Evolutionary conservation across 179 eudicot genomes (phyloP), one percentile per base, ranked within the genome.

Genomic region (Dionaea muscipula): DNA sequence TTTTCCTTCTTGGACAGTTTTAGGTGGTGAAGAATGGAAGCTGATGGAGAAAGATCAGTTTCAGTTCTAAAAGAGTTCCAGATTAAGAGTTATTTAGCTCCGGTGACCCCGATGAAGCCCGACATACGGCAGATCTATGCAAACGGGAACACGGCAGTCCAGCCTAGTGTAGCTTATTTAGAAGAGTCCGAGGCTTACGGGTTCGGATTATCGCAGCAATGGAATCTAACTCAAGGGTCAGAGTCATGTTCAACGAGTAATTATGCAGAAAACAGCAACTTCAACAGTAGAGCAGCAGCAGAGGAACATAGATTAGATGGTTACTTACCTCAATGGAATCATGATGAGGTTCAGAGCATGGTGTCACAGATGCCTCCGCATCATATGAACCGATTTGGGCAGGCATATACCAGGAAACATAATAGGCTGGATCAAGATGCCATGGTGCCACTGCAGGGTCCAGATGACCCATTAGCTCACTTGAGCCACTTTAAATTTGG

Each of bases 21-120:
- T 17, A 3, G 31, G 25, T 3, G 5, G 16, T 24, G 61, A 56
- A 64, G 36, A 20, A 75, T 75, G 76, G 71, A 68, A 65, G 62
- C 57, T 68, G 59, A 62, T 7, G 56, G 13, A 40, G 72, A 70
- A 47, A 75, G 48, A 64, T 46, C 76, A 48, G 61, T 61, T 51
- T 67, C 73, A 5, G 53, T 28, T 19, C 50, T 70, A 12, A 61
- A 52, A 48, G 64, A 64, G 15, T 67, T 63, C 57, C 53, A 49
- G 17, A 41, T 58, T 57, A 44, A 67, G 37, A 56, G 60, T 2
- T 19, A 62, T 15, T 51, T 69, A 66, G 70, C 65, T 28, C 73
- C 76, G 10, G 15, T 28, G n/a, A 64, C 73, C 52, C 74, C 74
- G 36, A 27, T 56, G 2, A 71, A 75, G 14, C 22, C 44, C 2